phyloP scores from a whole-genome alignment of 75 land plant genomes.

The Sequoiadendron giganteum region DNA sequence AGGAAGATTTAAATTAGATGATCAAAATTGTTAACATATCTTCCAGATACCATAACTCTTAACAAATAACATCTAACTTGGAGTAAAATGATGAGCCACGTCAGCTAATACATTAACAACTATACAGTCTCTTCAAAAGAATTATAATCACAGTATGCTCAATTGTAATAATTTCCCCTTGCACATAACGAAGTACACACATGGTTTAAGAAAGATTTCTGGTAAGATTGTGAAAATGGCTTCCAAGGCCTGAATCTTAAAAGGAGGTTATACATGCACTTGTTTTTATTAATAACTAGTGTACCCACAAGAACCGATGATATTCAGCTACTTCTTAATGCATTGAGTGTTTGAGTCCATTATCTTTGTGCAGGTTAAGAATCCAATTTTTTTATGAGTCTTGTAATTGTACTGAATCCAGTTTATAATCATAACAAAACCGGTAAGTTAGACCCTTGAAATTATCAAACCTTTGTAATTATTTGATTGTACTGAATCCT shows the following conservation, averaged over 20 bases:
- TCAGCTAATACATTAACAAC: neutral
- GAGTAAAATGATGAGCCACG: neutral
- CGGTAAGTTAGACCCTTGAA: neutral
- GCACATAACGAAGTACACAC: neutral
- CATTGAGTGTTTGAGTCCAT: neutral
- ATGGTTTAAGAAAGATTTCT: neutral
- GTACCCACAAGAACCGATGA: neutral
- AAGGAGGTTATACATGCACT: neutral
- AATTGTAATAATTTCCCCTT: neutral
- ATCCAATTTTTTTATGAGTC: neutral
- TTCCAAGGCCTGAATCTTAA: neutral
- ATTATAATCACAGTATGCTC: neutral
- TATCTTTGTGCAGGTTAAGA: neutral
- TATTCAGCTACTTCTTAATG: neutral
- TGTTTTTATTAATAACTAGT: neutral
- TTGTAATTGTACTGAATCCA: constrained; percentile 2
- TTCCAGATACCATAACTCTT: neutral
- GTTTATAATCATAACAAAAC: neutral
- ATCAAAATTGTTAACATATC: neutral
- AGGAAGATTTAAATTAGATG: neutral
- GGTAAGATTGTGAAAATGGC: neutral
- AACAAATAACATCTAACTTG: neutral
- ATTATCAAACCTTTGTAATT: too few relatives aligned
- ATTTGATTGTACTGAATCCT: too few relatives aligned
- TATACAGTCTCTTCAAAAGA: neutral